Evolutionary conservation across 345 rosid genomes (phyloP).

Genomic region (Eucalyptus rudis): DNA sequence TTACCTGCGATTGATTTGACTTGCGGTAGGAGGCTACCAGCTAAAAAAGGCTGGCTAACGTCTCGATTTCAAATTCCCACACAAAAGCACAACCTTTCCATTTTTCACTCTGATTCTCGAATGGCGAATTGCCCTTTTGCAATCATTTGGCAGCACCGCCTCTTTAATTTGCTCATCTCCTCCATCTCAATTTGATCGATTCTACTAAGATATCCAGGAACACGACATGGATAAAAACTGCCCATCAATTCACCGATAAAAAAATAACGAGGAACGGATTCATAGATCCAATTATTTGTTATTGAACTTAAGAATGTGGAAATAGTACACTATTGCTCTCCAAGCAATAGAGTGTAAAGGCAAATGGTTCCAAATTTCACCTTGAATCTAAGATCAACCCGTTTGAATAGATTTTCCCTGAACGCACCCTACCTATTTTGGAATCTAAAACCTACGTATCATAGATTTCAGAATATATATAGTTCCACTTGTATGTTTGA

Average conservation of each 20-base stretch:
- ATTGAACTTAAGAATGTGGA: neutral
- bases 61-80: neutral
- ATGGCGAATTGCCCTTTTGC: neutral
- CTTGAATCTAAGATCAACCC: too few species aligned
- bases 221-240: neutral
- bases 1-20: neutral
- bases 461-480: fast-evolving
- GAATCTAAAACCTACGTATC: fast-evolving
- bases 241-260: neutral
- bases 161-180: neutral
- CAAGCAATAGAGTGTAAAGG: neutral
- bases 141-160: neutral
- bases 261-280: neutral
- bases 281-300: neutral
- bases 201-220: neutral
- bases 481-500: too few species aligned
- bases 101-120: neutral
- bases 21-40: neutral
- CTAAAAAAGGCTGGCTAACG: neutral
- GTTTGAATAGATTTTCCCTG: too few species aligned
- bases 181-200: neutral
- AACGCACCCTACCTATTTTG: fast-evolving
- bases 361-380: too few species aligned
- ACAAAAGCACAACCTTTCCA: neutral
- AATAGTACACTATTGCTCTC: neutral